A percentile compares a stretch with the other conserved stretches of the same genome.
phyloP scores from a whole-genome alignment of 2,329 filamentous ascomycete genomes.

The Sarocladium oryzae region DNA sequence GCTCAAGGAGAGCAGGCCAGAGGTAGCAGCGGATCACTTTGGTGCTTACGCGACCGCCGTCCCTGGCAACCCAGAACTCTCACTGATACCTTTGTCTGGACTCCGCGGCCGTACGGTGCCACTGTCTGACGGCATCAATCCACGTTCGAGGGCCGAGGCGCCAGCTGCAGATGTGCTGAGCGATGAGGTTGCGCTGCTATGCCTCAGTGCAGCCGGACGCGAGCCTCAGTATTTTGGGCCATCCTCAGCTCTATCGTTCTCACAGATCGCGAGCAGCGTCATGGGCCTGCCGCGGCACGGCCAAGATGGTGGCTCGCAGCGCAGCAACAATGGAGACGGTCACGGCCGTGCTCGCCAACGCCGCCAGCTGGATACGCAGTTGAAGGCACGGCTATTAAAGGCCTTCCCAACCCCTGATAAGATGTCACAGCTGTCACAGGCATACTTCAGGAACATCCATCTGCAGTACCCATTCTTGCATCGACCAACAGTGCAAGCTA shows the following conservation, averaged over 20 bases:
- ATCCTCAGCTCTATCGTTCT: constrained; percentile 28
- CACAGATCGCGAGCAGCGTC: constrained; percentile 18
- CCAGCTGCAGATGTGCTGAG: constrained; percentile 5
- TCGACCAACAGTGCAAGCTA: constrained; percentile 18
- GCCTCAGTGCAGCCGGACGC: constrained; percentile 23
- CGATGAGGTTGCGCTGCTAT: constrained; percentile 18
- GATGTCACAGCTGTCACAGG: constrained; percentile 15
- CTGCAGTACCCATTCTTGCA: constrained; percentile 32
- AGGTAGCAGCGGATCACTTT: constrained; percentile 13
- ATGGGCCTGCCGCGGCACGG: neutral
- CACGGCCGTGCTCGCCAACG: neutral
- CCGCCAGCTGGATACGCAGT: neutral
- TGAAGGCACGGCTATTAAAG: neutral
- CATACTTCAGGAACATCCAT: constrained; percentile 32
- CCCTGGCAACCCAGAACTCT: neutral
- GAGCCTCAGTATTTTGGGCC: constrained; percentile 31
- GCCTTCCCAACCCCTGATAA: neutral
- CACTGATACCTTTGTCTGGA: neutral
- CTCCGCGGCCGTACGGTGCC: neutral
- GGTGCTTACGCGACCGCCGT: neutral
- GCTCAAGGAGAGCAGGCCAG: constrained; percentile 20
- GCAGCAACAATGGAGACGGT: neutral
- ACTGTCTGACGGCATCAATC: too few relatives aligned
- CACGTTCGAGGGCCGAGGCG: neutral
- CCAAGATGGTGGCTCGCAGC: neutral